Conservation (phyloP, 495 filamentous ascomycete species). For the Peziza echinospora region DNA sequence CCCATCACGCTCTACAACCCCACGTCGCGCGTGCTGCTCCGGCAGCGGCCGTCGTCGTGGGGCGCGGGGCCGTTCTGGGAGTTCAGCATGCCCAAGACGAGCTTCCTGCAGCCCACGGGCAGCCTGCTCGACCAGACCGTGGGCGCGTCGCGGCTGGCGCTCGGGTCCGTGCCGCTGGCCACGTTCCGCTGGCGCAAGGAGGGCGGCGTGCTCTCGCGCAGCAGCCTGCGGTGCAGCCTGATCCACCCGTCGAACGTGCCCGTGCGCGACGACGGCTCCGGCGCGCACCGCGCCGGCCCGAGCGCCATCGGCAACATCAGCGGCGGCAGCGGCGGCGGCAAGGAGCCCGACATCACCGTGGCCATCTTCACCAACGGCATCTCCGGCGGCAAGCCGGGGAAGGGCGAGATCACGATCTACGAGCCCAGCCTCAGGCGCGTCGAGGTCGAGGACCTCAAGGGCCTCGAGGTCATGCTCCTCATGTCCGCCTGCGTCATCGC, state of each 20-base stretch:
- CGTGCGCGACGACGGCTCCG: slow-evolving; percentile 48
- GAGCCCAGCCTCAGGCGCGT: slow-evolving; percentile 78
- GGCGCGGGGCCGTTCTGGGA: slow-evolving; percentile 43
- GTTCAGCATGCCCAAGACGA: slow-evolving; percentile 76
- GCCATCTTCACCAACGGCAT: slow-evolving; percentile 45
- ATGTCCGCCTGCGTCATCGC: slow-evolving; percentile 64
- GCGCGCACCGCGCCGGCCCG: slow-evolving; percentile 30
- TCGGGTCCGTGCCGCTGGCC: slow-evolving; percentile 53
- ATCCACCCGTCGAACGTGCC: slow-evolving; percentile 14
- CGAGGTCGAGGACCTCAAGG: slow-evolving; percentile 86
- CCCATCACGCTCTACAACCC: slow-evolving; percentile 82
- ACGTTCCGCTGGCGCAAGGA: slow-evolving; percentile 85
- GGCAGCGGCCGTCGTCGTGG: slow-evolving; percentile 41
- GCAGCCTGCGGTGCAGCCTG: slow-evolving; percentile 12
- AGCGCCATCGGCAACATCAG: slow-evolving; percentile 24
- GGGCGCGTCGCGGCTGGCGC: slow-evolving; percentile 37
- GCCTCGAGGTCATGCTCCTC: slow-evolving; percentile 72
- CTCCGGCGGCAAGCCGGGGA: slow-evolving; percentile 26
- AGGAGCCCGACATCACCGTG: slow-evolving; percentile 80
- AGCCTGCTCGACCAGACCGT: slow-evolving; percentile 58
- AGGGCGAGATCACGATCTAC: slow-evolving; percentile 52
- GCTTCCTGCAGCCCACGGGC: slow-evolving; percentile 56
- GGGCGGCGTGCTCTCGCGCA: slow-evolving; percentile 43
- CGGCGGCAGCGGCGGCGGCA: not conserved
- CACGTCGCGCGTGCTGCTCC: slow-evolving; percentile 56